These are phyloP conservation scores for Aspergillus vadensis DNA, from an alignment of 2,329 filamentous ascomycete genomes.

Conservation along the genomic window DNA sequence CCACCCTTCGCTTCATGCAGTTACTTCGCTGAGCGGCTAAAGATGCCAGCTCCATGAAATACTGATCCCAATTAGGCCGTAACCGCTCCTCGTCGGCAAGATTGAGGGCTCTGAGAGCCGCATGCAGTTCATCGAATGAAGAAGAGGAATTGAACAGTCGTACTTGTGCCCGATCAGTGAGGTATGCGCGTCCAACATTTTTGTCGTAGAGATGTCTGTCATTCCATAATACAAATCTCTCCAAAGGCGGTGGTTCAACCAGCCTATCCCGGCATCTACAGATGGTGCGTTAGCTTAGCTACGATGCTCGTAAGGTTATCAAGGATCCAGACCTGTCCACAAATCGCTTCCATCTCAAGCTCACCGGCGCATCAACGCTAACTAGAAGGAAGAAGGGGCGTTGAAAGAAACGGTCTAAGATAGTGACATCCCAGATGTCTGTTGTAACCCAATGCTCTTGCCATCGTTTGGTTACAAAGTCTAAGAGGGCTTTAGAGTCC, in stretches of 20 bases:
- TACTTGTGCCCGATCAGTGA: constrained; percentile 80
- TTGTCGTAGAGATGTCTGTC: constrained; percentile 75
- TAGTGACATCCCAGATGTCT: constrained; percentile 71
- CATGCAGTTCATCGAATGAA: constrained; percentile 70
- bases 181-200: constrained; percentile 66
- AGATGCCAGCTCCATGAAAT: constrained; percentile 96
- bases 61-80: constrained; percentile 90
- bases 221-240: constrained; percentile 62
- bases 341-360: constrained; percentile 79
- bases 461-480: constrained; percentile 86
- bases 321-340: constrained; percentile 55
- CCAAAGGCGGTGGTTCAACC: constrained; percentile 55
- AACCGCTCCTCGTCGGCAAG: constrained; percentile 77
- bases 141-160: constrained; percentile 83
- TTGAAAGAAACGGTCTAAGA: constrained; percentile 72
- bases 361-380: constrained; percentile 86
- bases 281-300: not conserved
- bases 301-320: not conserved
- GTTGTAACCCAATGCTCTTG: constrained; percentile 81
- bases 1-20: constrained; percentile 97
- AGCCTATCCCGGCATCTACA: constrained; percentile 52
- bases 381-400: constrained; percentile 92
- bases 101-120: constrained; percentile 71
- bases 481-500: constrained; percentile 68
- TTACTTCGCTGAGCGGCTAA: constrained; percentile 89